These are phyloP conservation scores for Liriodendron chinense DNA, from an alignment of 164 flowering plant species.

Conservation along the genomic window DNA sequence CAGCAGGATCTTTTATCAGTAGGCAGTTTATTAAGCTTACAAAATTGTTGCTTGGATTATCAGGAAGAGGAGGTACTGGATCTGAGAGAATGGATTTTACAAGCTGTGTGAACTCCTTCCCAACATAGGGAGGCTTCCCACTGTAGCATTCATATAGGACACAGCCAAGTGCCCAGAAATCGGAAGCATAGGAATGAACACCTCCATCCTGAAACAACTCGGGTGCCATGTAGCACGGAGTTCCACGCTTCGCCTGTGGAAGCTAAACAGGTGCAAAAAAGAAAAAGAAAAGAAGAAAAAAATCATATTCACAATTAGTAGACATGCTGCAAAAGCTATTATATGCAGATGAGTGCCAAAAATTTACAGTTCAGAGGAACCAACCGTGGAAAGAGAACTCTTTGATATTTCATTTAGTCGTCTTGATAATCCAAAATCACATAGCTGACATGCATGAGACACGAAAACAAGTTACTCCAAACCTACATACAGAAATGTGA, in stretches of 20 bases:
- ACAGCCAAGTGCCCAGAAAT: constrained; percentile 98
- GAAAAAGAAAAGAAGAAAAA: background rate
- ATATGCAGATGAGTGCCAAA: background rate
- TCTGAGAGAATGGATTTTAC: constrained; percentile 83
- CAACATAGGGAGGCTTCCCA: constrained; percentile 93
- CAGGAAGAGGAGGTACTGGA: constrained; percentile 78
- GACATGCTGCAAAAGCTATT: background rate
- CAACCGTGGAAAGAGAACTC: constrained; percentile 68
- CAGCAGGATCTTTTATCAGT: constrained; percentile 87
- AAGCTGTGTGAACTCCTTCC: constrained; percentile 80
- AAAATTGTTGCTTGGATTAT: constrained; percentile 72
- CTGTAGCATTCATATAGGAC: constrained; percentile 90
- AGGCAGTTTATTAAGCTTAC: constrained; percentile 71
- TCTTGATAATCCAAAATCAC: constrained; percentile 95
- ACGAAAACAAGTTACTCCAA: background rate
- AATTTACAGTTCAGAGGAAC: constrained; percentile 17
- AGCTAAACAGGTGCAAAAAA: constrained; percentile 37
- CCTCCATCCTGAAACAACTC: constrained; percentile 96
- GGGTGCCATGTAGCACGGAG: constrained; percentile 99
- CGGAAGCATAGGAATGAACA: constrained; percentile 97
- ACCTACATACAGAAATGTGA: background rate
- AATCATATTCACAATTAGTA: background rate
- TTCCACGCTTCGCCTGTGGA: constrained; percentile 96
- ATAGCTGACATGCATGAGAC: constrained; percentile 54
- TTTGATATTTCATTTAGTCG: constrained; percentile 73